Percentiles rank a stretch among this genome's conserved stretches.
These are phyloP conservation scores for Cyclotella kingstonii DNA, from an alignment of 108 stramenopile genomes.

Conservation along the genomic window DNA sequence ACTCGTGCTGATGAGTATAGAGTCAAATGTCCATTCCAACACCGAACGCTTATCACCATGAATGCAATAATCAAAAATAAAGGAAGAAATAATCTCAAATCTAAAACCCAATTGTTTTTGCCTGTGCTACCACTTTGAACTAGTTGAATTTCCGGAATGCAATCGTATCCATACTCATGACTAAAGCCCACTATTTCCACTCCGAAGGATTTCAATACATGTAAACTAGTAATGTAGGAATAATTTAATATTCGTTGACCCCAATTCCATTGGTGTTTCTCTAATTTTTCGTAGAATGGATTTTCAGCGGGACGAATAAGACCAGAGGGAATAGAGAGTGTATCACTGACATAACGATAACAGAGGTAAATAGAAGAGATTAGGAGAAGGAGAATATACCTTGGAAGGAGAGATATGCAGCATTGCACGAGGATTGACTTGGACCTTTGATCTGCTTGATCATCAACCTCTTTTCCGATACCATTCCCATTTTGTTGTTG, in stretches of 20 bases:
- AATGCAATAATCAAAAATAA: conserved; percentile 20
- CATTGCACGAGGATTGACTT: neutral
- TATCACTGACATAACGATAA: conserved; percentile 50
- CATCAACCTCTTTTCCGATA: neutral
- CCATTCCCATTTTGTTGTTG: conserved; percentile 2
- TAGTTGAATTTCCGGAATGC: conserved; percentile 49
- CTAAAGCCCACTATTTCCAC: conserved; percentile 72
- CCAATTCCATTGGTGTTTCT: conserved; percentile 5
- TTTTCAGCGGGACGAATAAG: conserved; percentile 85
- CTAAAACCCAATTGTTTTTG: conserved; percentile 23
- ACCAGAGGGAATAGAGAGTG: conserved; percentile 69
- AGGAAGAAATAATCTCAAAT: conserved; percentile 52
- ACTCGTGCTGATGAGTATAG: too few relatives aligned
- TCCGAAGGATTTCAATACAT: conserved; percentile 54
- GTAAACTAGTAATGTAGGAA: conserved; percentile 59
- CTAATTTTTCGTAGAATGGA: conserved; percentile 58
- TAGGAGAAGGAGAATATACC: conserved; percentile 47
- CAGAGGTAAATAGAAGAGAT: conserved; percentile 43
- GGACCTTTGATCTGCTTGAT: neutral
- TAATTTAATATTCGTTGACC: conserved; percentile 49
- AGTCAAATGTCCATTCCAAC: too few relatives aligned
- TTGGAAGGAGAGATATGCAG: conserved; percentile 34
- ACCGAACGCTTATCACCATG: conserved; percentile 18
- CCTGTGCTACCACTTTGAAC: neutral
- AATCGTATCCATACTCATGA: conserved; percentile 85